A percentile compares a stretch with the other conserved stretches of the same genome.
Evolutionary conservation across 1,139 yeast species (phyloP).

Genomic region (Nakaseomyces glabratus): DNA sequence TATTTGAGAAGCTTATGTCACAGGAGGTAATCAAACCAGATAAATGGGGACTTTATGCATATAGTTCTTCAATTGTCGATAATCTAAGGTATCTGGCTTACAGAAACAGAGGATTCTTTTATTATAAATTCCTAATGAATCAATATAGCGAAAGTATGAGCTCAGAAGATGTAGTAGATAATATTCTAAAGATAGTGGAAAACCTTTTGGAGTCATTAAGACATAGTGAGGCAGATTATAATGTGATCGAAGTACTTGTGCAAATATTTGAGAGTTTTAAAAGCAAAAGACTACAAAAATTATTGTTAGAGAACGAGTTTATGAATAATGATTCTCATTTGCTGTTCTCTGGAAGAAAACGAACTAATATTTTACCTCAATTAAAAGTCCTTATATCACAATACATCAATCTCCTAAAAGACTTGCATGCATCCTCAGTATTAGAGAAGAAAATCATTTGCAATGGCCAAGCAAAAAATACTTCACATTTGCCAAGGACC

Average conservation of each 20-base stretch:
- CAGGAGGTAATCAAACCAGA: conserved; percentile 57
- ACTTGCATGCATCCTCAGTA: conserved; percentile 10
- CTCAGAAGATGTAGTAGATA: conserved; percentile 26
- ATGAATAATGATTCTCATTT: conserved; percentile 42
- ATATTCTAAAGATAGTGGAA: conserved; percentile 38
- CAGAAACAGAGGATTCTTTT: conserved; percentile 72
- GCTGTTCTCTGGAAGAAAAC: conserved; percentile 36
- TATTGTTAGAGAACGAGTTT: conserved; percentile 55
- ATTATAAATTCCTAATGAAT: conserved; percentile 42
- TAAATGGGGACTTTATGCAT: conserved; percentile 37
- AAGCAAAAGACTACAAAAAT: conserved; percentile 46
- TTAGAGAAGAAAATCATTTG: neutral
- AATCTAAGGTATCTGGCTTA: conserved; percentile 67
- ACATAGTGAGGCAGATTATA: conserved; percentile 57
- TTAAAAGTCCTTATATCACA: conserved; percentile 15
- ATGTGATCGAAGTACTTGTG: conserved; percentile 40
- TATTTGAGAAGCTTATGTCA: conserved; percentile 56
- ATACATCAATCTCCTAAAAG: conserved; percentile 15
- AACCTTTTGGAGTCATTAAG: conserved; percentile 48
- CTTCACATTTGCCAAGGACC: neutral
- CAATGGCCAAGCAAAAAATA: neutral
- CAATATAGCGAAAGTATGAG: conserved; percentile 14
- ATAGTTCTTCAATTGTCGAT: conserved; percentile 60
- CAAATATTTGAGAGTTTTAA: conserved; percentile 44
- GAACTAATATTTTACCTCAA: conserved; percentile 25